phyloP scores from a whole-genome alignment of 2,329 filamentous ascomycete genomes.

The Pseudopyrenochaeta lycopersici region DNA sequence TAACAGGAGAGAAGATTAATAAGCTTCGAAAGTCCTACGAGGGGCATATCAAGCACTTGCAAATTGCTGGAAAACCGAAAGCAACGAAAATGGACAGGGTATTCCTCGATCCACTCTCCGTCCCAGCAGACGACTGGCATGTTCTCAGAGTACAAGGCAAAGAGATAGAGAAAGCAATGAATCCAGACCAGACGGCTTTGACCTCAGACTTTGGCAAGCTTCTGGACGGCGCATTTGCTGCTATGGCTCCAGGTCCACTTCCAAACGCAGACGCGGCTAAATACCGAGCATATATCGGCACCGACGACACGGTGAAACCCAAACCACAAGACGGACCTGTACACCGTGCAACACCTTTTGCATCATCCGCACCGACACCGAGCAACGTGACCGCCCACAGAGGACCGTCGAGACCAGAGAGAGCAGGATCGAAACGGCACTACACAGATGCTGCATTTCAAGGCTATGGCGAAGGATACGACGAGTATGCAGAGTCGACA shows the following conservation, averaged over 20 bases:
- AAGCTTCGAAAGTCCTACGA: slow-evolving; percentile 67
- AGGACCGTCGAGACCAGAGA: slow-evolving; percentile 67
- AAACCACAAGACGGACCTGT: slow-evolving; percentile 37
- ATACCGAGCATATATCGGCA: slow-evolving; percentile 55
- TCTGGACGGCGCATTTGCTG: slow-evolving; percentile 51
- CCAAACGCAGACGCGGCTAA: slow-evolving; percentile 51
- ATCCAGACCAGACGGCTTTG: slow-evolving; percentile 36
- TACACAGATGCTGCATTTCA: slow-evolving; percentile 79
- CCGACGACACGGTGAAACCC: slow-evolving; percentile 51
- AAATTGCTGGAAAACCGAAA: slow-evolving; percentile 60
- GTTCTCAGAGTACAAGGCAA: slow-evolving; percentile 50
- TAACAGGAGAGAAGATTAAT: slow-evolving; percentile 72
- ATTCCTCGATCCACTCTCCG: slow-evolving; percentile 46
- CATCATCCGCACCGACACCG: slow-evolving; percentile 38
- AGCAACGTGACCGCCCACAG: slow-evolving; percentile 50
- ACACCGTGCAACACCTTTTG: slow-evolving; percentile 29
- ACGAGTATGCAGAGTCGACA: slow-evolving; percentile 75
- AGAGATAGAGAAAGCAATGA: slow-evolving; percentile 46
- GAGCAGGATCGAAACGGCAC: slow-evolving; percentile 75
- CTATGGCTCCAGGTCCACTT: slow-evolving; percentile 54
- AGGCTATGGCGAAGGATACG: slow-evolving; percentile 76
- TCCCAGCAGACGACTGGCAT: slow-evolving; percentile 54
- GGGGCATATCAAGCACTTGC: slow-evolving; percentile 60
- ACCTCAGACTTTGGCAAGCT: slow-evolving; percentile 38
- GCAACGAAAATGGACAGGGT: slow-evolving; percentile 52